Conservation (phyloP, 768 basidiomycete species). For the Cystobasidium ongulense region DNA sequence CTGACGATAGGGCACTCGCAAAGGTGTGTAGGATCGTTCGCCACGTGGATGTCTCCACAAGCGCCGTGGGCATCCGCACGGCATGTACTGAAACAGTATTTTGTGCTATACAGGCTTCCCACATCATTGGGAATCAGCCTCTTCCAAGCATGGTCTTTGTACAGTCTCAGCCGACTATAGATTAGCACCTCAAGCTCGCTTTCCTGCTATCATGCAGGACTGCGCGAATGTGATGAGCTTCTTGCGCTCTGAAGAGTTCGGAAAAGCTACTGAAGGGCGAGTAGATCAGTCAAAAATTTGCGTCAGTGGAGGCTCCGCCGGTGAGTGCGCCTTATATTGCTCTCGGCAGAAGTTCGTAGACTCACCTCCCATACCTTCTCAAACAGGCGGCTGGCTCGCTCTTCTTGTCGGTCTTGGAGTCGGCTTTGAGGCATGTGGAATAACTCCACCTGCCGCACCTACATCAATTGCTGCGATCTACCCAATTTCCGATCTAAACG, state of each 20-base stretch:
- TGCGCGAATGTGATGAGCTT: slow-evolving; percentile 34
- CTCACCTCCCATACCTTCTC: background rate
- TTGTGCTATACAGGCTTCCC: slow-evolving; percentile 22
- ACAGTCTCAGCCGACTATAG: slow-evolving; percentile 46
- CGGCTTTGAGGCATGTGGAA: slow-evolving; percentile 35
- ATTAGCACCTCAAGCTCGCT: slow-evolving; percentile 45
- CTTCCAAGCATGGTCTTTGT: slow-evolving; percentile 34
- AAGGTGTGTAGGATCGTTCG: background rate
- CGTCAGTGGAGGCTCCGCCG: slow-evolving; percentile 30
- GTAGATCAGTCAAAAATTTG: slow-evolving; percentile 31
- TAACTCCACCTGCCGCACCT: slow-evolving; percentile 8
- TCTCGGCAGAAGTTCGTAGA: background rate
- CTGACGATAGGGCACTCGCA: slow-evolving; percentile 29
- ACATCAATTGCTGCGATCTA: slow-evolving; percentile 35
- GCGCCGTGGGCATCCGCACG: background rate
- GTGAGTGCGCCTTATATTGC: background rate
- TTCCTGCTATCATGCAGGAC: slow-evolving; percentile 45
- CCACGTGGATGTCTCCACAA: background rate
- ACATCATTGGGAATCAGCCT: slow-evolving; percentile 43
- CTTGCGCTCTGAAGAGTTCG: slow-evolving; percentile 33
- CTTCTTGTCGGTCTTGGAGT: slow-evolving; percentile 31
- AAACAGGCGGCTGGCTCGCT: slow-evolving; percentile 35
- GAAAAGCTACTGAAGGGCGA: background rate
- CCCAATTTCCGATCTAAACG: slow-evolving; percentile 34
- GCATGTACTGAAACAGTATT: background rate